Base-by-base conservation (phyloP, 2,329 filamentous ascomycete genomes). In the Penicillium sp. region DNA sequence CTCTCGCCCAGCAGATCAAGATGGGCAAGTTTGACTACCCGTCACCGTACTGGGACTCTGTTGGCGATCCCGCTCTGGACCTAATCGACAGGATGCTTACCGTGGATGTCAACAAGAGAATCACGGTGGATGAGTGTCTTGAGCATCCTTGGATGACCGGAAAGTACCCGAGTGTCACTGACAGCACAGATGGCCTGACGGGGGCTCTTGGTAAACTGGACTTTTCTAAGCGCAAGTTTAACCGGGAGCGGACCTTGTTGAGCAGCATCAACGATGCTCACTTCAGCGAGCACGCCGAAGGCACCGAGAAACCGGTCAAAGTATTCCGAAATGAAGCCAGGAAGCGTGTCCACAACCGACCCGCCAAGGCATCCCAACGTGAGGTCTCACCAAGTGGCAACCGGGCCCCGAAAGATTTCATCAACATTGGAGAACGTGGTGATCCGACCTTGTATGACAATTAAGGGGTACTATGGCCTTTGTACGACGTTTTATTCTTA, bases 51-150 rank as follows among this genome's bases (percentile, higher is more conserved):
- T 98, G 89, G 89, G 88, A 95, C 67, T 81, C 82, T 2, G 83
- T 95, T 28, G 84, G 87, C 62, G 90, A 97, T 57, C 80, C 85
- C 48, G 93, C 91, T 7, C 76, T 98, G 46, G 89, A 97, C 59
- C 77, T 98, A 31, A 97, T 98, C 58, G 93, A 98, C 67, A 80
- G 79, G 37, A 98, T 98, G 93, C 79, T 98, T 44, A 86, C 87
- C 2, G 89, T 96, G 31, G 84, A 96, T 56, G 84, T 88, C 2
- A 82, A 88, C 26, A 81, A 84, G 67, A 83, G 93, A 43, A 91
- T 86, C 68, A 91, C 87, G 0, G 82, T 98, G 53, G 90, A 97
- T 56, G 82, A 95, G 61, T 97, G 93, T 64, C 77, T 98, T 9
- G 76, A 85, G 57, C 93, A 98, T 64, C 89, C 91, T 0, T 98